phyloP scores from a whole-genome alignment of 129 eudicot species.

The Rutidosis leptorrhynchoides region DNA sequence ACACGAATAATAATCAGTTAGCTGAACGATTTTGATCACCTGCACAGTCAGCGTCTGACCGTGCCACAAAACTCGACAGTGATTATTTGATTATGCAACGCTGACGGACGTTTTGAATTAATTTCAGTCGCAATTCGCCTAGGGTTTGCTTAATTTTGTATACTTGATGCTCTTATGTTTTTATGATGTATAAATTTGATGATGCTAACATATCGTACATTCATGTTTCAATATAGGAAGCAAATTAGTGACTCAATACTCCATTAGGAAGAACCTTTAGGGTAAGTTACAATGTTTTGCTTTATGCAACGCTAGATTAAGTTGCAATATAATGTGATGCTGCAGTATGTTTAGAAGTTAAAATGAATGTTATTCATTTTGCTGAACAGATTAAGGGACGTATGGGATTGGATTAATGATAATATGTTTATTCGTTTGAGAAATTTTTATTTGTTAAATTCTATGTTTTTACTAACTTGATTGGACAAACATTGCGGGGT shows the following conservation, averaged over 20 bases:
- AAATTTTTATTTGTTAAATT: too few species aligned
- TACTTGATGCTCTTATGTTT: not conserved
- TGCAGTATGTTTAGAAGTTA: too few species aligned
- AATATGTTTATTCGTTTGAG: too few species aligned
- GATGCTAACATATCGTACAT: not conserved
- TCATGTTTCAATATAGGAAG: slow-evolving; percentile 62
- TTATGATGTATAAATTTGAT: not conserved
- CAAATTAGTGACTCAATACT: too few species aligned
- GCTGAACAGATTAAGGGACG: too few species aligned
- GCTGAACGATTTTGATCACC: slow-evolving; percentile 43
- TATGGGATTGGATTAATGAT: too few species aligned
- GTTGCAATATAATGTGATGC: too few species aligned
- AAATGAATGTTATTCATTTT: too few species aligned
- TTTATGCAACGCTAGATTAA: too few species aligned
- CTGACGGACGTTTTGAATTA: slow-evolving; percentile 62
- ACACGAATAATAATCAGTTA: too few species aligned
- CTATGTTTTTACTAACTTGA: not conserved
- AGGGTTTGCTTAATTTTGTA: slow-evolving; percentile 47
- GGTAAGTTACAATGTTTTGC: too few species aligned
- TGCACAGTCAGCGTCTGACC: slow-evolving; percentile 57
- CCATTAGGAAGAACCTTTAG: too few species aligned
- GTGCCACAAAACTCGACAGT: slow-evolving; percentile 76
- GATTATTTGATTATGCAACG: slow-evolving; percentile 60
- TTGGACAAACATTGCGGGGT: not conserved
- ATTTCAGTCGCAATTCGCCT: slow-evolving; percentile 76